These are phyloP conservation scores for Syzygium oleosum DNA, from an alignment of 345 rosid species.

Conservation along the genomic window DNA sequence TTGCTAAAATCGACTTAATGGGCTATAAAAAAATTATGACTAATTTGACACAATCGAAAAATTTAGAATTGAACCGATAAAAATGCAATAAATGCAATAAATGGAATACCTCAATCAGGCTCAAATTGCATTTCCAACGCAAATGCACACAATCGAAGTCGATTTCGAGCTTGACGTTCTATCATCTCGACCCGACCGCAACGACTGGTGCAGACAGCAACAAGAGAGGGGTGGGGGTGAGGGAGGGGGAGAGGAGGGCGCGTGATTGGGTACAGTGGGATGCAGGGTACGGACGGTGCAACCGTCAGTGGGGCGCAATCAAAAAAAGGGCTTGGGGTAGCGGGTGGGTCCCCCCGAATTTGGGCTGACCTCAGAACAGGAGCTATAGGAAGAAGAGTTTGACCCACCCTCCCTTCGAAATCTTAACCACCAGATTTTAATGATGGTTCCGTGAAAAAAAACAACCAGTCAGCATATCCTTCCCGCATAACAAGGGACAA, in stretches of 20 bases:
- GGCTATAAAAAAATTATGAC: too few species aligned
- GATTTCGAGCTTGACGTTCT: neutral
- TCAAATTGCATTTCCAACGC: neutral
- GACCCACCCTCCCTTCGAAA: neutral
- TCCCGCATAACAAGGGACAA: neutral
- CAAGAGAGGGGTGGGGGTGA: too few species aligned
- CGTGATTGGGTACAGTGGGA: neutral
- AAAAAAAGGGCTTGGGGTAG: neutral
- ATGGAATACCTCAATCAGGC: neutral
- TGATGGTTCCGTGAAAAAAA: neutral
- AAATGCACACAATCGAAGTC: neutral
- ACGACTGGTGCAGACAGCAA: neutral
- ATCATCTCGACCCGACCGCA: neutral
- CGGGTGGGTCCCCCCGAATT: neutral
- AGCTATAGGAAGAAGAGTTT: neutral
- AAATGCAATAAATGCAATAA: too few species aligned
- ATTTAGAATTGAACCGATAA: too few species aligned
- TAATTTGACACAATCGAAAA: too few species aligned
- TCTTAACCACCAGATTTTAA: slow-evolving; percentile 12
- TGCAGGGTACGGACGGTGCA: neutral
- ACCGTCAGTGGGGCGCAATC: neutral
- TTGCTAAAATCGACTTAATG: fast-evolving
- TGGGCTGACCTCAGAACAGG: neutral
- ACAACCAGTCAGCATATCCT: neutral
- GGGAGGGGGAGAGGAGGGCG: neutral